Conservation (phyloP, 1,139 yeast species). For the Debaryomycetaceae sp. region DNA sequence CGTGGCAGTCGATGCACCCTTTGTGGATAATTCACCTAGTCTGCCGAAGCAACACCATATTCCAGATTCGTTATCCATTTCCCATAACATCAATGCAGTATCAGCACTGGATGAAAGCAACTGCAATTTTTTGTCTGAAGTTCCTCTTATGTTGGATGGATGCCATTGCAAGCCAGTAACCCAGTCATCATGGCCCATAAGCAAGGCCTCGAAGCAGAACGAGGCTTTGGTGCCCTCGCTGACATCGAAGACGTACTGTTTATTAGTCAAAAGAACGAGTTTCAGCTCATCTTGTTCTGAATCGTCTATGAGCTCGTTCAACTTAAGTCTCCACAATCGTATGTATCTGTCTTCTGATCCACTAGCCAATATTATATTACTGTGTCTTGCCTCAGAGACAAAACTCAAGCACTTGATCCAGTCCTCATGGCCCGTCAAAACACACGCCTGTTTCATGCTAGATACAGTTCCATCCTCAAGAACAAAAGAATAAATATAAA, state of each 20-base stretch:
- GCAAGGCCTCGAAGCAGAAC: slow-evolving; percentile 82
- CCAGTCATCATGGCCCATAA: slow-evolving; percentile 99
- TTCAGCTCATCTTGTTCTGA: slow-evolving; percentile 55
- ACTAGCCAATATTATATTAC: slow-evolving; percentile 64
- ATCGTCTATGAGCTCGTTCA: slow-evolving; percentile 55
- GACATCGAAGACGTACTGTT: slow-evolving; percentile 55
- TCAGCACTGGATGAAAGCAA: slow-evolving; percentile 89
- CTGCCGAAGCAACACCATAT: slow-evolving; percentile 84
- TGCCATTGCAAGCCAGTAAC: slow-evolving; percentile 85
- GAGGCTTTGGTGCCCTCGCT: slow-evolving; percentile 40
- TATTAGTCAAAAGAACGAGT: slow-evolving; percentile 57
- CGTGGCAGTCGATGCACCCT: slow-evolving; percentile 97
- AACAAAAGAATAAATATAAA: slow-evolving; percentile 55
- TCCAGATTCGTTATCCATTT: slow-evolving; percentile 81
- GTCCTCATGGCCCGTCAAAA: slow-evolving; percentile 84
- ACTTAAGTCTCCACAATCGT: slow-evolving; percentile 73
- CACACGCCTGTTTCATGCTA: slow-evolving; percentile 42
- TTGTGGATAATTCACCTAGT: slow-evolving; percentile 87
- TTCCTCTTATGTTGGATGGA: slow-evolving; percentile 25
- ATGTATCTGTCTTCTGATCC: slow-evolving; percentile 91
- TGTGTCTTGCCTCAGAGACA: slow-evolving; percentile 46
- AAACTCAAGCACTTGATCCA: slow-evolving; percentile 80
- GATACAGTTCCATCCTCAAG: slow-evolving; percentile 11
- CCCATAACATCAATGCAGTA: slow-evolving; percentile 94
- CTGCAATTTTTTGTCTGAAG: slow-evolving; percentile 38